A percentile compares a stretch with the other conserved stretches of the same genome.
Evolutionary conservation across 106 monocot species (phyloP).

Genomic region (Allium fistulosum): DNA sequence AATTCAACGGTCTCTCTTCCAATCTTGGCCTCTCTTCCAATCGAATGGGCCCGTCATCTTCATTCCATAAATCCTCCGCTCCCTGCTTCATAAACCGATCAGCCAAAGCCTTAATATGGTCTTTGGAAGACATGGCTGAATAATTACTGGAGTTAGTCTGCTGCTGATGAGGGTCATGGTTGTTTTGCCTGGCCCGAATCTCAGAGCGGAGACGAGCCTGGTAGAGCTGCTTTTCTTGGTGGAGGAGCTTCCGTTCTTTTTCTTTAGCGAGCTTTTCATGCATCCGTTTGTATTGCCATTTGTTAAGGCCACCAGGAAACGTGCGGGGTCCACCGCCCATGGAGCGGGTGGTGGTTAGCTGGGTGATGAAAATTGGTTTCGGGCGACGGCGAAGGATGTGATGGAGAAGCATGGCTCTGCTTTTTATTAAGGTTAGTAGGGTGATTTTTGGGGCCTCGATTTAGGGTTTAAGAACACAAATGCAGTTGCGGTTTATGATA

Average conservation of each 20-base stretch:
- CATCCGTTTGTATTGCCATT: constrained; percentile 99
- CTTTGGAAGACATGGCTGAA: constrained; percentile 40
- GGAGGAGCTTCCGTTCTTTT: constrained; percentile 65
- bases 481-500: background rate
- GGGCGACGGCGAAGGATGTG: constrained; percentile 17
- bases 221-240: constrained; percentile 86
- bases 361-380: background rate
- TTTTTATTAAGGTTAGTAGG: background rate
- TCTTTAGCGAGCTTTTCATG: constrained; percentile 91
- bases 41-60: constrained; percentile 65
- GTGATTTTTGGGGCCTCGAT: background rate
- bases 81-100: constrained; percentile 77
- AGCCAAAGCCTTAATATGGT: constrained; percentile 75
- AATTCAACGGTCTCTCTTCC: constrained; percentile 24
- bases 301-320: constrained; percentile 82
- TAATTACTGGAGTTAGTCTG: background rate
- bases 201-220: constrained; percentile 72
- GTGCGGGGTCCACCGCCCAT: constrained; percentile 96
- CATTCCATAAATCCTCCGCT: constrained; percentile 97
- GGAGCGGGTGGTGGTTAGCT: constrained; percentile 20
- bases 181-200: constrained; percentile 35
- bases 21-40: background rate
- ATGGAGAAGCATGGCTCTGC: background rate
- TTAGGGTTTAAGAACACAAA: constrained; percentile 14
- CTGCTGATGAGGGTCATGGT: background rate